A percentile compares a stretch with the other conserved stretches of the same genome.
Evolutionary conservation across 768 basidiomycete species (phyloP).

Genomic region (Termitomyces sp.): DNA sequence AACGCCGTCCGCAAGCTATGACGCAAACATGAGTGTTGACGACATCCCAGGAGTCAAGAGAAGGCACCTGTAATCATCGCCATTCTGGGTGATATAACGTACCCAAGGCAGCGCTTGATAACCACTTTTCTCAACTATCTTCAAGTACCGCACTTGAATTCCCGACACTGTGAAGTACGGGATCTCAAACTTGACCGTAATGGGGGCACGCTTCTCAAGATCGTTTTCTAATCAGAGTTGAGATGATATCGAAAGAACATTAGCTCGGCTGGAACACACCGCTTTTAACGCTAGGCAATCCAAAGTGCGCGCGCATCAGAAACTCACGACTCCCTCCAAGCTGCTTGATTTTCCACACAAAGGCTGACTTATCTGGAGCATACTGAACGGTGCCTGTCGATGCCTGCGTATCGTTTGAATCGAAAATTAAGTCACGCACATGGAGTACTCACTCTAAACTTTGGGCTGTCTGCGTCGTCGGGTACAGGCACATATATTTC

Average conservation of each 20-base stretch:
- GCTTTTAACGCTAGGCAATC: conserved; percentile 87
- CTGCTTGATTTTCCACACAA: conserved; percentile 99
- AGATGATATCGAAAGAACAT: neutral
- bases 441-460: conserved; percentile 73
- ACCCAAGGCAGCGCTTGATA: conserved; percentile 98
- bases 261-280: conserved; percentile 48
- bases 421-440: neutral
- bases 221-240: conserved; percentile 52
- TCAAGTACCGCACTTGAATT: conserved; percentile 96
- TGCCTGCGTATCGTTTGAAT: conserved; percentile 47
- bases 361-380: conserved; percentile 96
- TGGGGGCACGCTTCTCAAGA: conserved; percentile 86
- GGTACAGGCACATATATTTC: conserved; percentile 99
- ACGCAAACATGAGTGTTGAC: neutral
- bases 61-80: conserved; percentile 81
- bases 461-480: conserved; percentile 96
- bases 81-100: conserved; percentile 88
- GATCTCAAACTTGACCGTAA: conserved; percentile 97
- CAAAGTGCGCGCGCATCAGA: conserved; percentile 98
- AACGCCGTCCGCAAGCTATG: conserved; percentile 66
- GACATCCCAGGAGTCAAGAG: neutral
- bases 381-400: conserved; percentile 96
- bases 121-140: conserved; percentile 98
- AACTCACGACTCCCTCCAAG: conserved; percentile 95
- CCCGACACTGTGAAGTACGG: conserved; percentile 98